Conservation (phyloP, 1,284 basidiomycete genomes). For the Wolfiporia cocos region DNA sequence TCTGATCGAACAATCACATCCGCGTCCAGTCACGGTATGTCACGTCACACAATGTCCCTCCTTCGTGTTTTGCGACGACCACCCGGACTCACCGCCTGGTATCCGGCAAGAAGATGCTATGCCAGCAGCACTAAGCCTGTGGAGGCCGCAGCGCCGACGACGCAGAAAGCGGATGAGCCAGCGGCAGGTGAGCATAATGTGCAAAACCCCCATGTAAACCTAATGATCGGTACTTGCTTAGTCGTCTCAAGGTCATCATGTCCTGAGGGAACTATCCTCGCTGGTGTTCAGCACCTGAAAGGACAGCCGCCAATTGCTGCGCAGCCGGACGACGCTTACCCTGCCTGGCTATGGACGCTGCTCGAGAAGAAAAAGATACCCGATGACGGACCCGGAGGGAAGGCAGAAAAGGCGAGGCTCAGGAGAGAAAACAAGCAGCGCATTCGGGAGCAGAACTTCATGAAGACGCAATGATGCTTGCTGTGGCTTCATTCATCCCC, state of each 20-base stretch:
- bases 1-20: no score
- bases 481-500: no score
- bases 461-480: conserved; percentile 56
- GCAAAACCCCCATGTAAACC: not conserved
- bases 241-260: conserved; percentile 44
- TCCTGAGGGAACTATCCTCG: conserved; percentile 63
- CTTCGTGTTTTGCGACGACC: conserved; percentile 21
- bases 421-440: conserved; percentile 55
- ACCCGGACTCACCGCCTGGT: conserved; percentile 17
- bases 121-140: conserved; percentile 13
- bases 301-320: conserved; percentile 79
- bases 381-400: conserved; percentile 69
- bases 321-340: conserved; percentile 80
- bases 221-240: not conserved
- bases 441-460: conserved; percentile 72
- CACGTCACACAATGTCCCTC: conserved; percentile 19
- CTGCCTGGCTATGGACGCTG: conserved; percentile 85
- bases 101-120: conserved; percentile 17
- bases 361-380: conserved; percentile 50
- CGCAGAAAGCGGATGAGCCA: not conserved
- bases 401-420: conserved; percentile 55
- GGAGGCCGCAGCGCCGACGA: conserved; percentile 4
- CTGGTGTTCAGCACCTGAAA: conserved; percentile 80
- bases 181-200: conserved; percentile 7
- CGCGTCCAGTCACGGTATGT: no score